These are phyloP conservation scores for Hanseniaspora pseudoguilliermondii DNA, from an alignment of 805 yeast genomes.

Conservation along the genomic window DNA sequence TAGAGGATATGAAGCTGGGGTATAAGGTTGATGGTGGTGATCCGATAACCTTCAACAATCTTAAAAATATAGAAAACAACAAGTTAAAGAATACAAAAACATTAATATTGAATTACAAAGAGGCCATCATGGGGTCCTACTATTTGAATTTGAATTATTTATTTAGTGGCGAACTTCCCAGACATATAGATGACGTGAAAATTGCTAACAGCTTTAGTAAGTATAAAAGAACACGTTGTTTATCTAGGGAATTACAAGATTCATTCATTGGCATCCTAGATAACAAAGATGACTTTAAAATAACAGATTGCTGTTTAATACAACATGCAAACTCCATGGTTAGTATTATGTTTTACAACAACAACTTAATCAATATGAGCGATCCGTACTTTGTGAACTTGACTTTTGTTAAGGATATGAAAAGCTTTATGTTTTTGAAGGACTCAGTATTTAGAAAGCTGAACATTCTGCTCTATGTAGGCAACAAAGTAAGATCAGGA, in stretches of 20 bases:
- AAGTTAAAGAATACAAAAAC: neutral
- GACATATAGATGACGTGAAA: neutral
- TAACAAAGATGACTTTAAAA: neutral
- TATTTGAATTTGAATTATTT: conserved; percentile 1
- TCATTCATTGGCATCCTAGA: neutral
- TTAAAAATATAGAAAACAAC: neutral
- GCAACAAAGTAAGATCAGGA: neutral
- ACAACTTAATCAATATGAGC: neutral
- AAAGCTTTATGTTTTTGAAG: neutral
- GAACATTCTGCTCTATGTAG: neutral
- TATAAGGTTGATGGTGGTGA: neutral
- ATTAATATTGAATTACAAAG: neutral
- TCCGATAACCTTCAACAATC: neutral
- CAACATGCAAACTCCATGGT: neutral
- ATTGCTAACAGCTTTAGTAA: neutral
- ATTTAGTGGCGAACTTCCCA: conserved; percentile 5
- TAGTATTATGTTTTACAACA: conserved; percentile 1
- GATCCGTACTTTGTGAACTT: neutral
- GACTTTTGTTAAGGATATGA: conserved; percentile 5
- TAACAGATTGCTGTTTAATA: neutral
- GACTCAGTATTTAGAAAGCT: neutral
- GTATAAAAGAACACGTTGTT: neutral
- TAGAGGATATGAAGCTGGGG: neutral
- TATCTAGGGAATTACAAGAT: neutral
- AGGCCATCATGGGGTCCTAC: neutral